Evolutionary conservation across 345 rosid species (phyloP).

Genomic region (Salix exigua): DNA sequence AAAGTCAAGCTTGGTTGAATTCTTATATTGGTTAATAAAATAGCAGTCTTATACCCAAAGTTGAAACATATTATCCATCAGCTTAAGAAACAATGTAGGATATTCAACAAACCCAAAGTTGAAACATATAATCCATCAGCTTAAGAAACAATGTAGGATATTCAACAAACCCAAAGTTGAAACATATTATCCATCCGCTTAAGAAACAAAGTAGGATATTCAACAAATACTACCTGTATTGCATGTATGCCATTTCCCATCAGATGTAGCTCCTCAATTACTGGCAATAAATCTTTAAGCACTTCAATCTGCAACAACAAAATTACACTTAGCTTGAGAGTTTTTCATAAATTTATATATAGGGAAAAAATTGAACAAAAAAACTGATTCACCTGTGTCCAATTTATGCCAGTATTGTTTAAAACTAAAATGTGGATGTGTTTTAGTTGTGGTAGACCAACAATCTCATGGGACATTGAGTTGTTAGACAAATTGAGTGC

Average conservation of each 20-base stretch:
- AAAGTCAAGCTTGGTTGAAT: too few relatives aligned
- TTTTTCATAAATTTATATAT: background rate
- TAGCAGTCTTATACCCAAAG: background rate
- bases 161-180: background rate
- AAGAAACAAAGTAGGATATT: conserved; percentile 6
- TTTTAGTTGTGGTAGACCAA: conserved; percentile 48
- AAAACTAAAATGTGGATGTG: conserved; percentile 66
- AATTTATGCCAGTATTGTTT: conserved; percentile 59
- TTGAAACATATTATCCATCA: background rate
- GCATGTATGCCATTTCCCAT: conserved; percentile 70
- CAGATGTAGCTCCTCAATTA: conserved; percentile 79
- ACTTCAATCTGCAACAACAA: conserved; percentile 57
- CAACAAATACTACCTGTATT: conserved; percentile 41
- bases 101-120: background rate
- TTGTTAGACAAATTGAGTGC: conserved; percentile 69
- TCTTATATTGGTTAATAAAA: too few relatives aligned
- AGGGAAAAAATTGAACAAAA: background rate
- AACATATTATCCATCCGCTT: background rate
- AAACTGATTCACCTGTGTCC: conserved; percentile 58
- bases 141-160: background rate
- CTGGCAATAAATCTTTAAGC: conserved; percentile 62
- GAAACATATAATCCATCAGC: background rate
- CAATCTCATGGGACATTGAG: conserved; percentile 42
- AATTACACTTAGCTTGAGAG: background rate
- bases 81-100: background rate